A percentile compares a stretch with the other conserved stretches of the same genome.
phyloP scores from a whole-genome alignment of 2,329 filamentous ascomycete genomes.

The Penicillium vulpinum region DNA sequence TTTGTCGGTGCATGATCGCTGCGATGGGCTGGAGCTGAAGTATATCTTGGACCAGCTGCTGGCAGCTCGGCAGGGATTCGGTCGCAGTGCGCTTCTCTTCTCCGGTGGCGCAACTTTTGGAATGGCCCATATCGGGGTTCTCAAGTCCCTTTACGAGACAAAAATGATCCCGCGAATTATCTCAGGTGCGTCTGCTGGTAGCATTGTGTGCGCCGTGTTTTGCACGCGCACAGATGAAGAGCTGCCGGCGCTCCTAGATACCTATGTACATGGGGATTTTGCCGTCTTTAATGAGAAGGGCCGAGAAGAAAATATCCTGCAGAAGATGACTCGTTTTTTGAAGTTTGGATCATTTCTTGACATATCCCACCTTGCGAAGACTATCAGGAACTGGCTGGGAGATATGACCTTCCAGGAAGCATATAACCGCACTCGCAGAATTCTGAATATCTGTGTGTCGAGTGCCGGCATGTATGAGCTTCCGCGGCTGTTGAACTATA shows the following conservation, averaged over 20 bases:
- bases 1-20: conserved; percentile 52
- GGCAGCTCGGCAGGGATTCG: conserved; percentile 74
- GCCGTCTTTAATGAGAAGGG: conserved; percentile 71
- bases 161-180: conserved; percentile 80
- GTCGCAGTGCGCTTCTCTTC: conserved; percentile 77
- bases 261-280: conserved; percentile 77
- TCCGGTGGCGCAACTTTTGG: conserved; percentile 88
- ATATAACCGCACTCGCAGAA: conserved; percentile 88
- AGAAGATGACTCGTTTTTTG: conserved; percentile 69
- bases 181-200: conserved; percentile 82
- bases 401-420: conserved; percentile 95
- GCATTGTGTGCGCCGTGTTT: conserved; percentile 78
- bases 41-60: conserved; percentile 68
- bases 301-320: conserved; percentile 62
- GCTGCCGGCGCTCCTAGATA: conserved; percentile 66
- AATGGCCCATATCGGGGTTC: conserved; percentile 86
- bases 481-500: conserved; percentile 83
- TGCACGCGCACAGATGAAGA: conserved; percentile 78
- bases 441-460: conserved; percentile 92
- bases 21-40: conserved; percentile 58
- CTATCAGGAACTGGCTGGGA: conserved; percentile 78
- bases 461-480: conserved; percentile 84
- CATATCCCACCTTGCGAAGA: conserved; percentile 74
- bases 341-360: conserved; percentile 85
- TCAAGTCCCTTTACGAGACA: conserved; percentile 76